Percentiles rank a stretch among this genome's conserved stretches.
Evolutionary conservation across 2,329 filamentous ascomycete genomes (phyloP).

Genomic region (Tolypocladium cylindrosporum): DNA sequence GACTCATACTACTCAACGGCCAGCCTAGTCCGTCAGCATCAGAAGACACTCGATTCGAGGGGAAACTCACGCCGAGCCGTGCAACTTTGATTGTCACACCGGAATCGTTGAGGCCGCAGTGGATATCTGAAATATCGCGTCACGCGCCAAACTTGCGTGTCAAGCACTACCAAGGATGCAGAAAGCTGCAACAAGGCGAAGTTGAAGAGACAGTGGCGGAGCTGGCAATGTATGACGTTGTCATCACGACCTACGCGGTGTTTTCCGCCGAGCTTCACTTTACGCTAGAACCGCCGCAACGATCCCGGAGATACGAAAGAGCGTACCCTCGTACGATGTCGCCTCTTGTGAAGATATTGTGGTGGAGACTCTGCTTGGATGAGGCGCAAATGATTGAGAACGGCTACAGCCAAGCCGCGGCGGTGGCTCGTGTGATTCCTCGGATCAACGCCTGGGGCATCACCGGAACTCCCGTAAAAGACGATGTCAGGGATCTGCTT

Average conservation of each 20-base stretch:
- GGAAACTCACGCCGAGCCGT: constrained; percentile 35
- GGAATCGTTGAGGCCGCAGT: constrained; percentile 46
- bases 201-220: constrained; percentile 30
- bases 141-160: constrained; percentile 50
- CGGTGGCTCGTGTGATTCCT: constrained; percentile 69
- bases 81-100: constrained; percentile 56
- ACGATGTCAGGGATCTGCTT: constrained; percentile 65
- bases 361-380: constrained; percentile 76
- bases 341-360: constrained; percentile 69
- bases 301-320: constrained; percentile 54
- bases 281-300: constrained; percentile 57
- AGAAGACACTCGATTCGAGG: constrained; percentile 18
- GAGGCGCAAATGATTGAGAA: constrained; percentile 92
- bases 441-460: constrained; percentile 85
- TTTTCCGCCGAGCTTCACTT: constrained; percentile 76
- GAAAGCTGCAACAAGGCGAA: constrained; percentile 21
- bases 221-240: constrained; percentile 44
- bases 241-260: constrained; percentile 57
- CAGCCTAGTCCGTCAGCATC: constrained; percentile 1
- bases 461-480: constrained; percentile 76
- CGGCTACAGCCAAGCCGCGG: constrained; percentile 73
- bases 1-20: constrained; percentile 56
- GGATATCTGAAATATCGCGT: constrained; percentile 47
- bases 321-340: constrained; percentile 59
- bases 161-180: constrained; percentile 45